These are phyloP conservation scores for Aegilops sharonensis DNA, from an alignment of 176 grass and related monocot species.

Conservation along the genomic window DNA sequence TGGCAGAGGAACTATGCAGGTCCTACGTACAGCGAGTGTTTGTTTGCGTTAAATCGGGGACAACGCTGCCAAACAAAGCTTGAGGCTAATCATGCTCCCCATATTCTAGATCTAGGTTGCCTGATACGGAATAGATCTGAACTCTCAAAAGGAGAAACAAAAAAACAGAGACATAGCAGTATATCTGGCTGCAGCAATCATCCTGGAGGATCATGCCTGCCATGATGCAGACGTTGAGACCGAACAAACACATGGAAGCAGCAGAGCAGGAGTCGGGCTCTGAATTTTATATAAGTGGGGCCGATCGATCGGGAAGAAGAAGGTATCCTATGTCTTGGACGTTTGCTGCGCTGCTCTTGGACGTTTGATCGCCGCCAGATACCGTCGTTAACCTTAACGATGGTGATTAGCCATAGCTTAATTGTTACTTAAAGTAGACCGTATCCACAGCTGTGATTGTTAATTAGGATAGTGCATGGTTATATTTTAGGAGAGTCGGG, in stretches of 20 bases:
- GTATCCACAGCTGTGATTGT: neutral
- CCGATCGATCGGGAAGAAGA: neutral
- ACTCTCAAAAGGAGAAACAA: neutral
- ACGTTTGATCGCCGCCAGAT: neutral
- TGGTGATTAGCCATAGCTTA: neutral
- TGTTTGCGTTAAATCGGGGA: conserved; percentile 16
- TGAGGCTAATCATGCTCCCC: conserved; percentile 13
- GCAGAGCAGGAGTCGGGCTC: conserved; percentile 18
- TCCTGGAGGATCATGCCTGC: neutral
- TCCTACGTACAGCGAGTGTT: neutral
- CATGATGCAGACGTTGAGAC: neutral
- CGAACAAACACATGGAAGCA: conserved; percentile 19
- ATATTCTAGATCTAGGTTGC: conserved; percentile 23
- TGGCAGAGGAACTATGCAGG: neutral
- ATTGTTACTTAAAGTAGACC: neutral
- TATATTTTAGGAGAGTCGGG: neutral
- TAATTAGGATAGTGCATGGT: too few relatives aligned
- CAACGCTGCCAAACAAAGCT: neutral
- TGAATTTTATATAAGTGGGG: neutral
- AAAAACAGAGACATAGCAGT: neutral
- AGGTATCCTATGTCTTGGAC: conserved; percentile 23
- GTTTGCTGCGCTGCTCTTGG: neutral
- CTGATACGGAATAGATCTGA: neutral
- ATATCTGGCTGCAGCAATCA: neutral
- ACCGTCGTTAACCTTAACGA: neutral